Base-by-base conservation (phyloP, 495 filamentous ascomycete genomes). In the Apodospora peruviana region DNA sequence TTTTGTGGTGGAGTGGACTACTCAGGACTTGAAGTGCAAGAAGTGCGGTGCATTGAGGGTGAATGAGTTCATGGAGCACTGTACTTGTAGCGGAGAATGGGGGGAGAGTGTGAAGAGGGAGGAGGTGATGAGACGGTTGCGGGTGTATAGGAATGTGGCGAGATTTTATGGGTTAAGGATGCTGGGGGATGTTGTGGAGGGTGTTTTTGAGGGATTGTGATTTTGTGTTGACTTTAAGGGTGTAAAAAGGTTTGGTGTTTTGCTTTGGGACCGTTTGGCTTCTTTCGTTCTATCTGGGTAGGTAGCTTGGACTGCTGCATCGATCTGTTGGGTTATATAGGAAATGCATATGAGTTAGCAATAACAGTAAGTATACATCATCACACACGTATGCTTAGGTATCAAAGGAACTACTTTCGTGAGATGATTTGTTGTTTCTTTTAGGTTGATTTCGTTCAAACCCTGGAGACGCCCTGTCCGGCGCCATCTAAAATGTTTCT, bases 51-150 rank as follows among this genome's bases (percentile, higher is more conserved):
- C 72, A 40, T 54, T 88, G 27, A 75, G 90, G 65, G 75, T 86
- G 35, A 96, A 93, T 70, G 93, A 95, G 57, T 94, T 97, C 61
- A 86, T 90, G 83, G 93, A 97, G 67, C 91, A 97, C 68, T 98
- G 93, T 65, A 85, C 84, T 21, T 98, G 93, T 71, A 85, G 86
- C 42, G 91, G 94, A 5, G 74, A 69, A 37, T 98, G 93, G 93
- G 76, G 69, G 14, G 79, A 79, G 50, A 90, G 80, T 21, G 68
- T 91, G 45, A 75, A 84, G 60, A 76, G 77, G 56, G 82, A 79
- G n/a, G 87, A 86, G 32, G 72, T 90, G 19, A 57, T 80, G 52
- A 80, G 74, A 61, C 74, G 71, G 61, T 54, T 97, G 51, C 73
- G 66, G 41, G 86, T 96, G 16, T 77, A 86, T 59, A 74, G 74